Percentiles rank a stretch among this genome's conserved stretches.
Evolutionary conservation across 2,329 filamentous ascomycete genomes (phyloP).

Genomic region (Xylogone sp.): DNA sequence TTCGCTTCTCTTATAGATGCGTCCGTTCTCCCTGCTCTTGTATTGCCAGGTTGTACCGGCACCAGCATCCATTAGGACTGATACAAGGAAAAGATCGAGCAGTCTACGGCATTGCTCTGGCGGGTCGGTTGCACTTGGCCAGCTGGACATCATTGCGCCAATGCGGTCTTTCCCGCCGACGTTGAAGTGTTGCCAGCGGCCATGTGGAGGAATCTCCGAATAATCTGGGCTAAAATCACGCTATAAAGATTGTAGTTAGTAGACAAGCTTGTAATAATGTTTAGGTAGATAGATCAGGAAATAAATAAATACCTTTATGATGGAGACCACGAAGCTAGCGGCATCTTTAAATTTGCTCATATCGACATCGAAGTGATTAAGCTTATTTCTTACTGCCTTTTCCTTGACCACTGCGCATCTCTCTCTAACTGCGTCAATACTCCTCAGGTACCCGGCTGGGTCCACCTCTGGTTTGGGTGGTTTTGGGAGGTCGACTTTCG

Average conservation of each 20-base stretch:
- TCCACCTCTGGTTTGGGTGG: slow-evolving; percentile 85
- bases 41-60: slow-evolving; percentile 90
- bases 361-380: slow-evolving; percentile 70
- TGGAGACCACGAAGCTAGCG: slow-evolving; percentile 66
- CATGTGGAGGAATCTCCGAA: slow-evolving; percentile 76
- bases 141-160: slow-evolving; percentile 65
- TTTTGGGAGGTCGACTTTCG: slow-evolving; percentile 76
- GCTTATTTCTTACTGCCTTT: slow-evolving; percentile 63
- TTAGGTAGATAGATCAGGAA: too few relatives aligned
- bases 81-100: slow-evolving; percentile 75
- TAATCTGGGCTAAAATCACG: slow-evolving; percentile 69
- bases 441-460: slow-evolving; percentile 85
- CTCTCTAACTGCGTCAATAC: slow-evolving; percentile 83
- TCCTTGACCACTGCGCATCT: slow-evolving; percentile 56
- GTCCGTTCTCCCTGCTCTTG: slow-evolving; percentile 84
- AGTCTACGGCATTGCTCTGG: slow-evolving; percentile 72
- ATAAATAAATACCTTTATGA: slow-evolving; percentile 61
- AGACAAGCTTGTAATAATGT: not conserved
- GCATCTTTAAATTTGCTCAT: slow-evolving; percentile 65
- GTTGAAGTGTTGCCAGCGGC: slow-evolving; percentile 79
- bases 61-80: slow-evolving; percentile 80
- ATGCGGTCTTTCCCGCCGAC: slow-evolving; percentile 75
- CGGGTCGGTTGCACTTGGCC: slow-evolving; percentile 64
- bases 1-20: slow-evolving; percentile 79
- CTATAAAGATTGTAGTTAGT: slow-evolving; percentile 34